These are phyloP conservation scores for Anacardium occidentale DNA, from an alignment of 345 rosid species.

Conservation along the genomic window DNA sequence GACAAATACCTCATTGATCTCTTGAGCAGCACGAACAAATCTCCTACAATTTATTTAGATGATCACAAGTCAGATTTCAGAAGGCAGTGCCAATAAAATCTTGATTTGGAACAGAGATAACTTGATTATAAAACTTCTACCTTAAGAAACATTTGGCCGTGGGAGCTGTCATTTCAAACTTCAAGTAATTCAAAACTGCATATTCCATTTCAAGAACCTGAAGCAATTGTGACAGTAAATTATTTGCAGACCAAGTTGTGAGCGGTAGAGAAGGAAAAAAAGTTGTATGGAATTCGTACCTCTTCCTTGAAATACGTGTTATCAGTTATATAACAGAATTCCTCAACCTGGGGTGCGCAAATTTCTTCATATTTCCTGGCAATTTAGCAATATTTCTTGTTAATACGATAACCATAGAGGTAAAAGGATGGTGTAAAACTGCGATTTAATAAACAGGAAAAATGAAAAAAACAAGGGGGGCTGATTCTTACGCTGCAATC, in stretches of 20 bases:
- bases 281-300: constrained; percentile 35
- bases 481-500: constrained; percentile 77
- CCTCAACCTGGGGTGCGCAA: constrained; percentile 89
- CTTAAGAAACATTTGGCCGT: constrained; percentile 85
- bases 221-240: constrained; percentile 1
- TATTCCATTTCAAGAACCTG: constrained; percentile 96
- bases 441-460: background rate
- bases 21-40: constrained; percentile 88
- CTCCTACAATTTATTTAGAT: constrained; percentile 49
- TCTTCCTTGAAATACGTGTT: constrained; percentile 85
- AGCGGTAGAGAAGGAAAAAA: background rate
- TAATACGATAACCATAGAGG: constrained; percentile 5
- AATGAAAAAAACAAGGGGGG: background rate
- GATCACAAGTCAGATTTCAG: constrained; percentile 11
- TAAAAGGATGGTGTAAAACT: background rate
- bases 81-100: background rate
- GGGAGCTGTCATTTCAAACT: constrained; percentile 91
- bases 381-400: constrained; percentile 17
- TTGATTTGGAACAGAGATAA: background rate
- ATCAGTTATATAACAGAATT: constrained; percentile 91
- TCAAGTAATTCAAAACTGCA: constrained; percentile 71
- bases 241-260: background rate
- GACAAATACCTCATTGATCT: constrained; percentile 59
- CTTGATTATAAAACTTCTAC: constrained; percentile 34
- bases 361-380: constrained; percentile 90